Conservation (phyloP, 805 yeast genomes). For the Pichia nanzhaoensis region DNA sequence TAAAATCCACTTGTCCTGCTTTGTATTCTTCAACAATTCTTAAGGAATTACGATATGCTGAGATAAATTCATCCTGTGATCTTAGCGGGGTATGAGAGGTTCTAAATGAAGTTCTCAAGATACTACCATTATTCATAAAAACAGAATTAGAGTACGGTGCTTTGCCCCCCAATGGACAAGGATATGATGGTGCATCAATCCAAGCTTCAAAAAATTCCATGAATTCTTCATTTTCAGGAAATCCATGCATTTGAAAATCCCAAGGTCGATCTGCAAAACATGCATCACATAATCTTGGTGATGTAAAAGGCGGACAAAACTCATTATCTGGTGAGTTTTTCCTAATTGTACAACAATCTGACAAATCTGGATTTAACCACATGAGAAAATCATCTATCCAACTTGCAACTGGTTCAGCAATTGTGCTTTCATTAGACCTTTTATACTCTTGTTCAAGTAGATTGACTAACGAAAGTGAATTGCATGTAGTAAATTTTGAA, state of each 20-base stretch:
- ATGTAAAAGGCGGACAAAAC: conserved; percentile 60
- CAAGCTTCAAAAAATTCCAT: conserved; percentile 68
- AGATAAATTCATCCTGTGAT: conserved; percentile 78
- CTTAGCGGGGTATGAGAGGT: conserved; percentile 72
- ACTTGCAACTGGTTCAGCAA: conserved; percentile 77
- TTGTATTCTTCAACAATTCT: conserved; percentile 57
- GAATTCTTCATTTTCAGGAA: conserved; percentile 69
- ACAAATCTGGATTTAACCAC: conserved; percentile 82
- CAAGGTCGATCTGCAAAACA: conserved; percentile 65
- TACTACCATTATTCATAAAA: conserved; percentile 28
- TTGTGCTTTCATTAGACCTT: conserved; percentile 54
- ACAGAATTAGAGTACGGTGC: conserved; percentile 77
- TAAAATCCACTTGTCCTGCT: conserved; percentile 28
- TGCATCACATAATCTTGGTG: conserved; percentile 63
- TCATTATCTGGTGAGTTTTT: conserved; percentile 42
- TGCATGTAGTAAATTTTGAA: conserved; percentile 82
- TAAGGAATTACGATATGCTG: conserved; percentile 66
- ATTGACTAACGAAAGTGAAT: conserved; percentile 70
- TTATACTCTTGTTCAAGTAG: conserved; percentile 79
- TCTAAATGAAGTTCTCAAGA: conserved; percentile 64
- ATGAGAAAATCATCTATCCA: conserved; percentile 90
- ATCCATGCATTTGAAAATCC: conserved; percentile 69
- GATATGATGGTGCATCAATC: conserved; percentile 76
- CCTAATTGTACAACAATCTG: conserved; percentile 74
- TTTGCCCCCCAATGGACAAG: conserved; percentile 93